Evolutionary conservation across 441 rosid genomes (phyloP), one percentile per base, ranked within the genome.

Genomic region (Gossypium armourianum): DNA sequence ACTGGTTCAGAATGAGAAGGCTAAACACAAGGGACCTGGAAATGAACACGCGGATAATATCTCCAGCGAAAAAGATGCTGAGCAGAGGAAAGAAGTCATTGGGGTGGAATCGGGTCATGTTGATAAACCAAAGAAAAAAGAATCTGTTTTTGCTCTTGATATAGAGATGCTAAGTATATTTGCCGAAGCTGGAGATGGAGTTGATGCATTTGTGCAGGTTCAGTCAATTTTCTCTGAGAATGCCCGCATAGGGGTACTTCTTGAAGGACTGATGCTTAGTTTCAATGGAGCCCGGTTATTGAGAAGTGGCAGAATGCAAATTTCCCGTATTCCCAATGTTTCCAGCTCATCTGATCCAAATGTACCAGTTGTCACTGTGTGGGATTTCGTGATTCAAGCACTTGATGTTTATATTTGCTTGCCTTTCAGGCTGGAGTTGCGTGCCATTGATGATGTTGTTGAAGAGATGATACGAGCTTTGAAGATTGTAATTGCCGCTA

Each of bases 381-480:
- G 99, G 99, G 99, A 96, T 81, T 91, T 96, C 94, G 96, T 91
- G 69, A 79, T 96, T 80, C 99, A 96, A 85, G 98, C 96, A 76
- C 96, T 87, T 77, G 88, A 87, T 82, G 78, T 93, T 79, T 96
- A 91, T 83, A 79, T 93, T 77, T 85, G 90, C 80, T 68, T 96
- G 94, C 98, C 99, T 74, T 90, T 76, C 87, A 86, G 90, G 85
- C 84, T 96, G 80, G 85, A 93, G 85, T 73, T 96, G 83, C 98
- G 99, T 59, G 99, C 99, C 77, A 88, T 91, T 79, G 98, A 93
- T 78, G 99, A 96, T 85, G 85, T 97, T 9, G 55, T 93, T 69
- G 99, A 93, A 89, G 99, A 96, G 63, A 88, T 90, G 98, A 68
- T 90, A 77, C 90, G 97, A 69, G 97, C 84, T 75, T 80, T 93